phyloP scores from a whole-genome alignment of 116 monocot genomes.

The Iris pallida region DNA sequence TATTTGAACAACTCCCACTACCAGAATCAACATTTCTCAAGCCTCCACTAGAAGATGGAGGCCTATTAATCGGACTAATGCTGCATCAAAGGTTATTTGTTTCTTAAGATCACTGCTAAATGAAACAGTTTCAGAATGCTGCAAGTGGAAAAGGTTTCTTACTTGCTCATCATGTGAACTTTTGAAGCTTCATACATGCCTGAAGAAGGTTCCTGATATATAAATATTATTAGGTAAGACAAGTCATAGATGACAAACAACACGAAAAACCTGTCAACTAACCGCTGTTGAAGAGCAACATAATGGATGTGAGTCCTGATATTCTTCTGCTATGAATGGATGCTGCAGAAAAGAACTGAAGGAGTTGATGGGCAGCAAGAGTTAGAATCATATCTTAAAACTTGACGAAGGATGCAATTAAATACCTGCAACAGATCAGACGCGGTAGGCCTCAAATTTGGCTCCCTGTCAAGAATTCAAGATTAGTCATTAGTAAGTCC shows the following conservation, averaged over 20 bases:
- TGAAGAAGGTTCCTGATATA: slow-evolving; percentile 32
- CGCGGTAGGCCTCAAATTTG: slow-evolving; percentile 66
- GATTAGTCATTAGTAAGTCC: neutral
- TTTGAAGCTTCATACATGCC: slow-evolving; percentile 10
- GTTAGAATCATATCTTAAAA: neutral
- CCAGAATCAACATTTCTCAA: slow-evolving; percentile 21
- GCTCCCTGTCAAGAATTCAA: slow-evolving; percentile 57
- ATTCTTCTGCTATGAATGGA: slow-evolving; percentile 74
- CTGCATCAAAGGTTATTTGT: slow-evolving; percentile 3
- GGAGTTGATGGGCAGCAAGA: neutral
- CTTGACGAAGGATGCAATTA: neutral
- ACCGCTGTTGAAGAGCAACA: slow-evolving; percentile 36
- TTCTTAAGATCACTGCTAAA: neutral
- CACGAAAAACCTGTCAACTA: slow-evolving; percentile 10
- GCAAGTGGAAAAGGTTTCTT: slow-evolving; percentile 7
- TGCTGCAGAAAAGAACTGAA: slow-evolving; percentile 43
- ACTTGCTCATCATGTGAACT: slow-evolving; percentile 28
- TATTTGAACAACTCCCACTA: slow-evolving; percentile 22
- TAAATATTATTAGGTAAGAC: neutral
- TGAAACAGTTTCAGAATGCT: slow-evolving; percentile 6
- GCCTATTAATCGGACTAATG: slow-evolving; percentile 12
- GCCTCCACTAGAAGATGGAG: slow-evolving; percentile 11
- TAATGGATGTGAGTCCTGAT: slow-evolving; percentile 36
- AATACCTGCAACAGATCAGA: slow-evolving; percentile 76
- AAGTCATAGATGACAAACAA: neutral